A percentile compares a stretch with the other conserved stretches of the same genome.
Evolutionary conservation across 176 grass and related monocot species (phyloP).

Genomic region (Carex parvula): DNA sequence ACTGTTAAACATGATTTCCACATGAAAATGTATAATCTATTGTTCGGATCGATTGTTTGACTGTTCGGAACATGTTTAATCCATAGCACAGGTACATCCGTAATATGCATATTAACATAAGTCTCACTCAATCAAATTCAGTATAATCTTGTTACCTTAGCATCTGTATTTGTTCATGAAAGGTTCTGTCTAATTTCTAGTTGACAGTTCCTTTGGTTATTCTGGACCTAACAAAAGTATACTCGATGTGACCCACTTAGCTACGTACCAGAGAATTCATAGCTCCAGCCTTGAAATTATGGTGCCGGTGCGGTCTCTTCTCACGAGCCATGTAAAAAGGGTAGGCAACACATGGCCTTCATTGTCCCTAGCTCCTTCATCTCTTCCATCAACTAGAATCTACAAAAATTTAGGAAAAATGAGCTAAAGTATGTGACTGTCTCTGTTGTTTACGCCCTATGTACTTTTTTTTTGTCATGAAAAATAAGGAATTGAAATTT

Average conservation of each 20-base stretch:
- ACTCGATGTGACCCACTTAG: background rate
- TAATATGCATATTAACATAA: no score
- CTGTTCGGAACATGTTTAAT: no score
- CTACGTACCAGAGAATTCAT: conserved; percentile 49
- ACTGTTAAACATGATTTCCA: no score
- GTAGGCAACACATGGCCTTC: conserved; percentile 48
- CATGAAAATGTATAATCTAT: no score
- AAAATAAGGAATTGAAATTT: background rate
- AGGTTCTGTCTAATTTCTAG: background rate
- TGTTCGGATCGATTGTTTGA: no score
- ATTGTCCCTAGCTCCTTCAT: conserved; percentile 25
- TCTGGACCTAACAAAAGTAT: background rate
- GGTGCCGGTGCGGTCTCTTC: conserved; percentile 63
- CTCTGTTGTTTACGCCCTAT: background rate
- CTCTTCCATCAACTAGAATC: conserved; percentile 28
- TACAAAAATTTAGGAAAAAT: background rate
- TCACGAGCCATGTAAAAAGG: conserved; percentile 80
- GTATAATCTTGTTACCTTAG: no score
- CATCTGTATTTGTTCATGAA: background rate
- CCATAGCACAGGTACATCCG: no score
- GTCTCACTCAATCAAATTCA: no score
- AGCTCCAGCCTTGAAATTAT: conserved; percentile 88
- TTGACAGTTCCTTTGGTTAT: background rate
- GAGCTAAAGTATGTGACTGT: background rate
- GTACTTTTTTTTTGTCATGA: background rate